A percentile compares a stretch with the other conserved stretches of the same genome.
These are phyloP conservation scores for Ampelocalamus luodianensis DNA, from an alignment of 176 grass and related monocot species.

Conservation along the genomic window DNA sequence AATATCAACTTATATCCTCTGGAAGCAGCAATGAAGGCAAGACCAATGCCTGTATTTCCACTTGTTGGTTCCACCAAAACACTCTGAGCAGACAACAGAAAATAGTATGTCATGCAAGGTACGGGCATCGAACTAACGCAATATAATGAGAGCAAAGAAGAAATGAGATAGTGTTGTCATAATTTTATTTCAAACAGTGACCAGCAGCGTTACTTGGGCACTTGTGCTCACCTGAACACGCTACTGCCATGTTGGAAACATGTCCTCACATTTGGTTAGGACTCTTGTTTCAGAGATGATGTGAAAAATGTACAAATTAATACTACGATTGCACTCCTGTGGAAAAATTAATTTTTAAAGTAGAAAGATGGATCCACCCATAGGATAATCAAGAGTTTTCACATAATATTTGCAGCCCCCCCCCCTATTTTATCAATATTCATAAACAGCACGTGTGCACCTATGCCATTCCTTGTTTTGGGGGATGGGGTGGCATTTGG, in stretches of 20 bases:
- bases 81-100: slow-evolving; percentile 50
- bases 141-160: slow-evolving; percentile 10
- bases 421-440: neutral
- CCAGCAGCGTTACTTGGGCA: neutral
- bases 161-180: neutral
- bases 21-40: slow-evolving; percentile 94
- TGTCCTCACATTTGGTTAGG: neutral
- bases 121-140: neutral
- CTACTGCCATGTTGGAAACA: neutral
- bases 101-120: neutral
- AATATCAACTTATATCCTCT: slow-evolving; percentile 90
- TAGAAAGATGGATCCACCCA: neutral
- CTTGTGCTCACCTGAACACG: neutral
- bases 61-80: slow-evolving; percentile 93
- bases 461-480: neutral
- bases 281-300: neutral
- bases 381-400: neutral
- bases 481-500: neutral
- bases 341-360: neutral
- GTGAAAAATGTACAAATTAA: neutral
- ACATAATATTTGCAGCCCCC: neutral
- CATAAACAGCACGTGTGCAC: neutral
- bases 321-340: neutral
- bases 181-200: neutral
- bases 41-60: slow-evolving; percentile 94